Evolutionary conservation across 2,329 filamentous ascomycete species (phyloP).

Genomic region (Cercospora sojina): DNA sequence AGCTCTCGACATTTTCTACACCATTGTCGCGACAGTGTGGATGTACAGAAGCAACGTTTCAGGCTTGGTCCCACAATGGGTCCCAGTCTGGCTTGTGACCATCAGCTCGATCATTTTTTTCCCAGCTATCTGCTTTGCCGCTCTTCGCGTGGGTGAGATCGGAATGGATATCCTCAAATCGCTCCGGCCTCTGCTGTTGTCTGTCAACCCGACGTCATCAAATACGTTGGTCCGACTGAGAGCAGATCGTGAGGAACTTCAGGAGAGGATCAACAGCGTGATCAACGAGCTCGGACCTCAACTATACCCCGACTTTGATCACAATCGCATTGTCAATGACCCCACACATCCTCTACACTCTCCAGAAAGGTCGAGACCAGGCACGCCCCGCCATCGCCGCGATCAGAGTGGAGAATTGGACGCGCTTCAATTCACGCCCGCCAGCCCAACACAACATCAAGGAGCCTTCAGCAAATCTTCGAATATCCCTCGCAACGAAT

Average conservation of each 20-base stretch:
- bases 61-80: conserved; percentile 75
- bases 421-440: conserved; percentile 30
- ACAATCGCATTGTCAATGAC: conserved; percentile 66
- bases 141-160: conserved; percentile 92
- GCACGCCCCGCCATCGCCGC: conserved; percentile 30
- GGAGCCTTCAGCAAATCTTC: conserved; percentile 30
- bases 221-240: conserved; percentile 81
- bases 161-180: conserved; percentile 99
- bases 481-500: conserved; percentile 81
- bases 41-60: conserved; percentile 78
- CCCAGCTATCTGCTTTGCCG: conserved; percentile 85
- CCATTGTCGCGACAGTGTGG: conserved; percentile 69
- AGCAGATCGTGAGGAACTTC: conserved; percentile 68
- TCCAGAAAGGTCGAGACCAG: conserved; percentile 30
- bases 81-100: conserved; percentile 76
- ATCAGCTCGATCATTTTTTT: conserved; percentile 76
- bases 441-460: conserved; percentile 23
- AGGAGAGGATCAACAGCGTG: conserved; percentile 78
- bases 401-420: conserved; percentile 30
- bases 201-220: conserved; percentile 77
- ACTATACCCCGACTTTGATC: conserved; percentile 94
- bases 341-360: conserved; percentile 39
- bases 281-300: conserved; percentile 96
- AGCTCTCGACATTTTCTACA: conserved; percentile 79
- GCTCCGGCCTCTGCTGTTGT: conserved; percentile 79